phyloP scores from a whole-genome alignment of 441 rosid genomes.

The California macrophylla region DNA sequence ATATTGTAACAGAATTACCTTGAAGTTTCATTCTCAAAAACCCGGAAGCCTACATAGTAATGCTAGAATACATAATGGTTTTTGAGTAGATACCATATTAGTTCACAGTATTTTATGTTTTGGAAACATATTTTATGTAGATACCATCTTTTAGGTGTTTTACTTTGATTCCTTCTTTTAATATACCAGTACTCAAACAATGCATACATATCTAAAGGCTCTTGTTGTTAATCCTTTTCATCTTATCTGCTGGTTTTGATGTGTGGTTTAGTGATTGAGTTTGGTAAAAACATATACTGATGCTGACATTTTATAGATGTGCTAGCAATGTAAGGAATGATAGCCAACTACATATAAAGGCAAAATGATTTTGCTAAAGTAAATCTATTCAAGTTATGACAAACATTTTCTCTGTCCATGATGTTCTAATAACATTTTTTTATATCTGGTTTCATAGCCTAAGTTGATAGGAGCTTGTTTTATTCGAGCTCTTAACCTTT shows the following conservation, averaged over 20 bases:
- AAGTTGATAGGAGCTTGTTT: background rate
- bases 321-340: background rate
- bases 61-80: background rate
- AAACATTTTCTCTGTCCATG: background rate
- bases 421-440: background rate
- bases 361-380: background rate
- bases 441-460: background rate
- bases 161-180: background rate
- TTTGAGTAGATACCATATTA: too few relatives aligned
- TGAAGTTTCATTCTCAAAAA: background rate
- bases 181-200: background rate
- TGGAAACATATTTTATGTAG: too few relatives aligned
- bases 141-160: too few relatives aligned
- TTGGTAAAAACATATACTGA: background rate
- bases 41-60: background rate
- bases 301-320: background rate
- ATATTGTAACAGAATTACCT: background rate
- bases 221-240: background rate
- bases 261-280: too few relatives aligned
- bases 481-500: background rate
- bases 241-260: background rate
- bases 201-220: background rate
- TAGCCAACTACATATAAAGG: too few relatives aligned
- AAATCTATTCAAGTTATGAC: background rate
- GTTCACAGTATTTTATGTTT: too few relatives aligned